Evolutionary conservation across 2,329 filamentous ascomycete species (phyloP), one percentile per base, ranked within the genome.

Genomic region (Phialocephala subalpina): DNA sequence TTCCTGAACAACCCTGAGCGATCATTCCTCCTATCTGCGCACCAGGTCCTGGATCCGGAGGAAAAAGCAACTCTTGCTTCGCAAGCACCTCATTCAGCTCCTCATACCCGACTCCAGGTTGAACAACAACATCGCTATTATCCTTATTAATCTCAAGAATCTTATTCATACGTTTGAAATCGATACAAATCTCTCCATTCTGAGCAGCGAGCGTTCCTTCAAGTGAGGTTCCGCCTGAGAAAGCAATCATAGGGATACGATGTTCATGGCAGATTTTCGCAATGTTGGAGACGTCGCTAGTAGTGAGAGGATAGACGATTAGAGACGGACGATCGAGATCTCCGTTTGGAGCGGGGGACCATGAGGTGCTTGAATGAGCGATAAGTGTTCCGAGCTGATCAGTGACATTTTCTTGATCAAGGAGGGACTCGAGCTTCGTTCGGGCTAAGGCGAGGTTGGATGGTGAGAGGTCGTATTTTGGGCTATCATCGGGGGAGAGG

Each of bases 171-270:
- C 87, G 87, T 0, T 87, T 86, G 77, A 97, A 97, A 75, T 97
- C 94, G 58, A 97, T 90, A 71, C 92, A 95, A 75, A 97, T 87
- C 14, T 94, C 94, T 12, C 93, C 94, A 75, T 90, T 91, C 0
- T 93, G 93, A 16, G 94, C 92, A 0, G 92, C 92, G 78, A 97
- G 97, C 77, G 97, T 96, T 16, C 92, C 94, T 77, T 97, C 94
- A 0, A 97, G 82, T 71, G 92, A 95, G 0, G 92, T 91, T 16
- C 94, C 94, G 3, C 93, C 94, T 0, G 92, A 96, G 76, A 92
- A 97, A 0, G 93, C 91, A 66, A 77, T 91, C 81, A 97, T 92
- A 1, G 94, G 94, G 62, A 97, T 87, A 18, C 86, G 89, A 78
- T 94, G 90, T 76, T 90, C 90, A 79, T 91, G 84, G 80, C 94